Evolutionary conservation across 768 basidiomycete species (phyloP).

Genomic region (Boletus sp.): DNA sequence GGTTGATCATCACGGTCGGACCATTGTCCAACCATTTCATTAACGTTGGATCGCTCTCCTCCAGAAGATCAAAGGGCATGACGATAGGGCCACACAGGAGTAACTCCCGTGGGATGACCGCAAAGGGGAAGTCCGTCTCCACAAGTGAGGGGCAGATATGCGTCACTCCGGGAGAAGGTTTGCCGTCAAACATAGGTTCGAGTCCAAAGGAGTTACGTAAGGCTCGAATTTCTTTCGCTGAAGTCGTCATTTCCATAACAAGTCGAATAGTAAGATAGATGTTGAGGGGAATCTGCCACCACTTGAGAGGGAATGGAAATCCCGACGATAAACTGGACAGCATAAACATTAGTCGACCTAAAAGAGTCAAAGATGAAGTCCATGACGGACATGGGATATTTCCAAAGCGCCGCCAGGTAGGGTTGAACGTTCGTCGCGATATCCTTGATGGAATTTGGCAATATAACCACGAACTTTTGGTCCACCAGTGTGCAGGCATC

Average conservation of each 20-base stretch:
- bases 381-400: conserved; percentile 4
- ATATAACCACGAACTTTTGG: conserved; percentile 3
- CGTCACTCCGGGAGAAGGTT: neutral
- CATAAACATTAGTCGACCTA: neutral
- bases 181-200: neutral
- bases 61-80: conserved; percentile 4
- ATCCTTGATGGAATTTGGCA: neutral
- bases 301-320: conserved; percentile 9
- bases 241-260: neutral
- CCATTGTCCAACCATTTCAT: conserved; percentile 10
- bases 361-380: neutral
- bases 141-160: conserved; percentile 1
- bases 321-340: conserved; percentile 7
- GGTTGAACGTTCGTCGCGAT: neutral
- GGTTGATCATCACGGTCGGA: conserved; percentile 12
- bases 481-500: conserved; percentile 4
- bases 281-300: conserved; percentile 15
- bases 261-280: conserved; percentile 4
- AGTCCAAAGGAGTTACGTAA: conserved; percentile 6
- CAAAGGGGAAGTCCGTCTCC: conserved; percentile 1
- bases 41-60: conserved; percentile 4
- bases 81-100: conserved; percentile 8
- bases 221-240: neutral
- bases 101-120: conserved; percentile 7
- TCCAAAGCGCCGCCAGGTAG: neutral